Base-by-base conservation (phyloP, 2,329 filamentous ascomycete genomes). In the Lecanicillium sp. region DNA sequence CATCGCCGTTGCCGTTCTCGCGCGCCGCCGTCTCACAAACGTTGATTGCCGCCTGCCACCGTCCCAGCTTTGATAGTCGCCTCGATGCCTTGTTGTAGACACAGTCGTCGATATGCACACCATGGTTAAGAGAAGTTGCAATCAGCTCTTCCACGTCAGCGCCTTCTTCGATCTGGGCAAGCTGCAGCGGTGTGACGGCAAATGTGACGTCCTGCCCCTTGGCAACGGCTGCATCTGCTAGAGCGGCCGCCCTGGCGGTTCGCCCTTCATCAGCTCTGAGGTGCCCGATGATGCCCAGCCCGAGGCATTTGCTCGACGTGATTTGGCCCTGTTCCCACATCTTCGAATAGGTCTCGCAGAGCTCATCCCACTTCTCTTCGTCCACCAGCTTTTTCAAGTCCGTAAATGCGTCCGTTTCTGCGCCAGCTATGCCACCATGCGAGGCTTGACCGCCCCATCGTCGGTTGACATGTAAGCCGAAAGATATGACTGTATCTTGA, bases 221-320 rank as follows among this genome's bases (percentile, higher is more conserved):
- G 2, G 45, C 37, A 27, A 66, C 57, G 1, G 68, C 66, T 20
- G 52, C 48, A 5, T 50, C 49, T 5, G 77, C 58, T 13, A 75
- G 52, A 0, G 45, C 46, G 14, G 61, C 52, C 2, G 71, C 68
- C 15, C 49, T 33, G 33, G 49, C 41, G 34, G 59, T 42, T 31
- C 53, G 47, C 3, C 50, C 41, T 4, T 49, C 51, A 28, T 60
- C 51, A 13, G 49, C 33, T 13, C 52, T 53, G 36, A 74, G 48
- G 12, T 61, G 57, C 2, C 69, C 68, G 9, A 62, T 47, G 8
- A 76, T 63, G 8, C 66, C 70, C 5, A 74, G 54, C n/a, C 65
- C 62, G 12, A 76, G 57, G 38, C 65, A 70, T 17, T 11, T 25
- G 22, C 11, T 11, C 7, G 22, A 25, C 22, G 6, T 7, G 6